Base-by-base conservation (phyloP, 2,329 filamentous ascomycete genomes). In the Aplosporella prunicola region DNA sequence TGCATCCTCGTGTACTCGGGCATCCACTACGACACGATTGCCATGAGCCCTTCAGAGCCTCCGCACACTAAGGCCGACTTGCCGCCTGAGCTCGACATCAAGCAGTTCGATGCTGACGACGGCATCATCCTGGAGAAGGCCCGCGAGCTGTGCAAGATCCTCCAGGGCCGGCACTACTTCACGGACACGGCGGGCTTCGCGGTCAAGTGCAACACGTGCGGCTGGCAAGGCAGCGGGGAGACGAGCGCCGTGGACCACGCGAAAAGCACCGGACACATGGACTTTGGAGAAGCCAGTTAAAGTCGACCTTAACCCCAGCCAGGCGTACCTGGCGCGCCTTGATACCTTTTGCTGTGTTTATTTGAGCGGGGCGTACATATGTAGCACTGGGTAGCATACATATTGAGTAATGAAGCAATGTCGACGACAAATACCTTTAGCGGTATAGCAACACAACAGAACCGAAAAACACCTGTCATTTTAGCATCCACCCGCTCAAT, bases 21-120 rank as follows among this genome's bases (percentile, higher is more conserved):
- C 3, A 91, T 95, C 34, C 88, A 95, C 57, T 95, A 95, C 61
- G 89, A 95, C 59, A 80, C 84, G 5, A 80, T 95, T 42, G 86
- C 83, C 1, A 76, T 93, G 46, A 79, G 77, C 5, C 57, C 57
- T 0, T 13, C 76, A 72, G 25, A 77, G 68, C 70, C 61, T 46
- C 76, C 74, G 4, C 68, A 69, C 47, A 69, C 66, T 29, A 69
- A 65, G 41, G 63, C 75, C 5, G 67, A 72, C 31, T 64, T 75
- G 9, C 74, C 80, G 6, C 76, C 84, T 0, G 82, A 91, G 17
- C 74, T 80, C 45, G 89, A 96, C 53, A 74, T 80, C n/a, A 80
- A 81, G 48, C 74, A 93, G 1, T 76, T 95, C 37, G 70, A 78
- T 40, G 58, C 71, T 1, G 58, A 60, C 3, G 74, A 79, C 44